These are phyloP conservation scores for Thyridium curvatum DNA, from an alignment of 2,329 filamentous ascomycete species.

Conservation along the genomic window DNA sequence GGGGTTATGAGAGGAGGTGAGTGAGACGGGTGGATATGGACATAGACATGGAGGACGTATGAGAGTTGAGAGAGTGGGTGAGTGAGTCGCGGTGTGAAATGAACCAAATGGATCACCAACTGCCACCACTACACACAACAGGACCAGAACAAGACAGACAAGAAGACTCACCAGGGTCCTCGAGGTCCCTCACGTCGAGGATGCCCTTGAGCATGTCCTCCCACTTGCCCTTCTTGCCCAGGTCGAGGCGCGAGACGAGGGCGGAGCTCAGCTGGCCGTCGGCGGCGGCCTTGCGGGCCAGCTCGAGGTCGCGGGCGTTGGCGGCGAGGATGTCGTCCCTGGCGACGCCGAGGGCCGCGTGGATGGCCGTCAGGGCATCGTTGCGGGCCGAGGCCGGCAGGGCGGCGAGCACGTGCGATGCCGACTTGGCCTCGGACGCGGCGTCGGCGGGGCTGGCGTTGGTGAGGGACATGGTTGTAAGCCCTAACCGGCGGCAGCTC, in stretches of 20 bases:
- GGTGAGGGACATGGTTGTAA: slow-evolving; percentile 71
- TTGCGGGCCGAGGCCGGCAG: slow-evolving; percentile 74
- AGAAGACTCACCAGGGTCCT: slow-evolving; percentile 68
- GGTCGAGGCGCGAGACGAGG: slow-evolving; percentile 80
- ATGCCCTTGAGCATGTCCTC: slow-evolving; percentile 98
- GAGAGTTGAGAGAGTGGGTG: too few species aligned
- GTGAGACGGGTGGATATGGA: too few species aligned
- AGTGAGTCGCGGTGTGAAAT: too few species aligned
- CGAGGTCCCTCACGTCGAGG: slow-evolving; percentile 73
- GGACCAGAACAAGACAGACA: not conserved
- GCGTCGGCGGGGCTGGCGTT: slow-evolving; percentile 74
- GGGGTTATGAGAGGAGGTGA: too few species aligned
- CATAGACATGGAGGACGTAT: too few species aligned
- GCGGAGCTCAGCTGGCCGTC: slow-evolving; percentile 73
- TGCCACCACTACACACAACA: too few species aligned
- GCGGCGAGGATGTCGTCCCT: slow-evolving; percentile 76
- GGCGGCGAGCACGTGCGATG: slow-evolving; percentile 77
- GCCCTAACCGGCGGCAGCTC: too few species aligned
- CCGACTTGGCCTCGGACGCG: slow-evolving; percentile 70
- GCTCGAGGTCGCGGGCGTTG: slow-evolving; percentile 75
- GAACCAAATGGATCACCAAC: too few species aligned
- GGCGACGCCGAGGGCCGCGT: slow-evolving; percentile 64
- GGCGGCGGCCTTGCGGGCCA: slow-evolving; percentile 66
- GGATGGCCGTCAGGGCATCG: slow-evolving; percentile 75
- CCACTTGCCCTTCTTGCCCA: slow-evolving; percentile 83